Base-by-base conservation (phyloP, 108 stramenopile species). In the Cafeteria roenbergensis region DNA sequence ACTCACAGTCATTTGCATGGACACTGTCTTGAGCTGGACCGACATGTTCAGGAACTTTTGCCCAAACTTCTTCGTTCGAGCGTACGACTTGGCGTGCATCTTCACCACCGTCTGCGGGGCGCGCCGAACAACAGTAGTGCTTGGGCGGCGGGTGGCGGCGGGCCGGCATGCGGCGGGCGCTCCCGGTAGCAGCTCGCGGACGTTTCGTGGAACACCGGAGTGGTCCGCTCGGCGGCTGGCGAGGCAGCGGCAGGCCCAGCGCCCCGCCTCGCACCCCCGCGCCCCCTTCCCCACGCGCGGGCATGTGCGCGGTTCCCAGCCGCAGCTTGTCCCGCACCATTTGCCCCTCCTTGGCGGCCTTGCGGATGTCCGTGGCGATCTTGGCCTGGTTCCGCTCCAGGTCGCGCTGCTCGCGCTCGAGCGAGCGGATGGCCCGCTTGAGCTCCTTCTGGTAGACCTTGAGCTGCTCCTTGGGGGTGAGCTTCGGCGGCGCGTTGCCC, bases 61-160 rank as follows among this genome's bases (percentile, higher is more conserved):
- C 2, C 65, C 56, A 26, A 71, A 65, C 24, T 67, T 42, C 27
- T 62, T 75, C 28, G 74, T 71, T 17, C 74, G 61, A 21, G 71
- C 74, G 25, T 58, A 66, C 51, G 71, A 70, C 38, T 75, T 75
- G 48, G 69, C 74, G 65, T 67, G 65, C 9, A 75, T 55, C 8
- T 51, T 58, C 21, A 68, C 74, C 20, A 70, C 50, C 32, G 17
- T 17, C 73, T 60, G 26, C 55, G 35, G 38, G 60, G n/a, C n/a
- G n/a, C n/a, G n/a, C n/a, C n/a, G n/a, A n/a, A n/a, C n/a, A n/a
- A n/a, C n/a, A n/a, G n/a, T n/a, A n/a, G n/a, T n/a, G n/a, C n/a
- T n/a, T n/a, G n/a, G n/a, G n/a, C n/a, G n/a, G n/a, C n/a, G n/a
- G n/a, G n/a, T n/a, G n/a, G n/a, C n/a, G n/a, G n/a, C n/a, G n/a